Conservation (phyloP, 768 basidiomycete species). For the Cyclocybe cylindracea region DNA sequence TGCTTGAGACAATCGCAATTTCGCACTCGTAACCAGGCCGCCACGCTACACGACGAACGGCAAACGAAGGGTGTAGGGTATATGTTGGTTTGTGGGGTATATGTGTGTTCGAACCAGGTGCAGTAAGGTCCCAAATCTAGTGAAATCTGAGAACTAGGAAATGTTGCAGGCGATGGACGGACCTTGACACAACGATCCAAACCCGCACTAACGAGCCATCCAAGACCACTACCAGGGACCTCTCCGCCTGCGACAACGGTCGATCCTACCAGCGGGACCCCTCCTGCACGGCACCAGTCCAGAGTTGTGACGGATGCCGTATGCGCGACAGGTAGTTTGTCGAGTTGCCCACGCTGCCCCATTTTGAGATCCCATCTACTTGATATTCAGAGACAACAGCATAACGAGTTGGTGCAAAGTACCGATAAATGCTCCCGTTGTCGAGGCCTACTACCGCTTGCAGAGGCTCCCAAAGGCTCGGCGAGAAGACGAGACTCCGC, state of each 20-base stretch:
- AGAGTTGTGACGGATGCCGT: conserved; percentile 68
- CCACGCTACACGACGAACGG: conserved; percentile 75
- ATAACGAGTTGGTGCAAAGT: conserved; percentile 9
- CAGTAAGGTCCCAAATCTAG: conserved; percentile 73
- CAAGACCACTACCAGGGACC: conserved; percentile 37
- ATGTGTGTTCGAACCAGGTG: conserved; percentile 41
- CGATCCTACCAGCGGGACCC: conserved; percentile 5
- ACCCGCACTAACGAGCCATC: conserved; percentile 82
- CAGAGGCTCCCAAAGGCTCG: conserved; percentile 61
- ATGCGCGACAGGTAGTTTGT: conserved; percentile 75
- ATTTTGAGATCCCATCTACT: conserved; percentile 77
- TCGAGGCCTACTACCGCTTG: conserved; percentile 71
- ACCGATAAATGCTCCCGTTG: conserved; percentile 71
- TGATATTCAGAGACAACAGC: not conserved
- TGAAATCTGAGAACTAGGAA: not conserved
- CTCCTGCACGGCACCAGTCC: conserved; percentile 60
- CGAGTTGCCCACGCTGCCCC: conserved; percentile 73
- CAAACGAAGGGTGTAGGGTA: conserved; percentile 72
- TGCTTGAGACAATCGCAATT: conserved; percentile 71
- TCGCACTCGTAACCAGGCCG: conserved; percentile 78
- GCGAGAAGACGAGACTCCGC: conserved; percentile 71
- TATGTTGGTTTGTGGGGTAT: conserved; percentile 68
- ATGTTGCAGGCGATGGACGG: conserved; percentile 3
- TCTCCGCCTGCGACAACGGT: conserved; percentile 21
- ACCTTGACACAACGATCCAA: conserved; percentile 82